Evolutionary conservation across 2,329 filamentous ascomycete species (phyloP).

Genomic region (Colletotrichum tropicicola): DNA sequence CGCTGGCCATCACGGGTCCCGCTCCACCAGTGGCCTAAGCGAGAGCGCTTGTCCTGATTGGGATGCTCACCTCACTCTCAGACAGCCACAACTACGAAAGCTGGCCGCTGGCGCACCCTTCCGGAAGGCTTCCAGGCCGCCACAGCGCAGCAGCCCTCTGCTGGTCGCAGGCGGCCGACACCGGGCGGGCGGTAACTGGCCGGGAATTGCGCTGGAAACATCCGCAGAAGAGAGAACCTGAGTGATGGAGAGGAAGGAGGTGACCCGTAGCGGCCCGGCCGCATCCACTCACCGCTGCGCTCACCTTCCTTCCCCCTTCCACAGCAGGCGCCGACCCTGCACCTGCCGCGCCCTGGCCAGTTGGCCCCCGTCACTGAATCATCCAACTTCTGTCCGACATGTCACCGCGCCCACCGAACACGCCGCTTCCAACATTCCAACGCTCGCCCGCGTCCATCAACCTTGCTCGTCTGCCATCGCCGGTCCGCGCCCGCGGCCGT

Average conservation of each 20-base stretch:
- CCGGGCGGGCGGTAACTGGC: too few relatives aligned
- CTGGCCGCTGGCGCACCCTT: too few relatives aligned
- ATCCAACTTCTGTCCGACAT: slow-evolving; percentile 22
- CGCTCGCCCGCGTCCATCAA: slow-evolving; percentile 15
- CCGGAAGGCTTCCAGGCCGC: too few relatives aligned
- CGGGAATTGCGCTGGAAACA: slow-evolving; percentile 14
- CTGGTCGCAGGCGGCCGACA: too few relatives aligned
- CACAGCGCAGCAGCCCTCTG: too few relatives aligned
- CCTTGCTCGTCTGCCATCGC: neutral
- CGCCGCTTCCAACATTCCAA: neutral
- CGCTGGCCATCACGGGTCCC: neutral
- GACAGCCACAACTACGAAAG: neutral
- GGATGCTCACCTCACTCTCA: neutral
- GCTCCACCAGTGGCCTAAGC: neutral
- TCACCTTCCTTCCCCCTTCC: neutral
- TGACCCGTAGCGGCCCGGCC: neutral
- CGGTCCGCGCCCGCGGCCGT: neutral
- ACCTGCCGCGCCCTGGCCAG: too few relatives aligned
- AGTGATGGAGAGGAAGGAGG: too few relatives aligned
- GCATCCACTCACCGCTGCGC: neutral
- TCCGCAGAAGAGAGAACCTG: neutral
- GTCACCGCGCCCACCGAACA: slow-evolving; percentile 25
- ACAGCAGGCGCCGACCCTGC: neutral
- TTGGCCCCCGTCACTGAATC: slow-evolving; percentile 4
- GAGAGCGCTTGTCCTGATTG: neutral